These are phyloP conservation scores for Candida golubevii DNA, from an alignment of 805 yeast genomes.

Conservation along the genomic window DNA sequence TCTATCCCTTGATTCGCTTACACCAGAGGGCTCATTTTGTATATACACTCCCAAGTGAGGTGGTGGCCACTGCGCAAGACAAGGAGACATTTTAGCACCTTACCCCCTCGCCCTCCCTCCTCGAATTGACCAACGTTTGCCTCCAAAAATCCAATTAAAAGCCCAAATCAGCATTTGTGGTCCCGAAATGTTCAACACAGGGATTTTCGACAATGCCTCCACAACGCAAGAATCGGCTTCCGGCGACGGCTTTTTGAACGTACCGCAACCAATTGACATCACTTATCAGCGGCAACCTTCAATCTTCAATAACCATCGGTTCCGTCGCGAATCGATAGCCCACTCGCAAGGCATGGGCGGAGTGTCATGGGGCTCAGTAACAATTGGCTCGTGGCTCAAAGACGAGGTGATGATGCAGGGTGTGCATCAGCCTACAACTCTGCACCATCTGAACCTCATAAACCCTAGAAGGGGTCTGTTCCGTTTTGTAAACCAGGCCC, in stretches of 20 bases:
- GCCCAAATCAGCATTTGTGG: background rate
- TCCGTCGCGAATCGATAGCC: conserved; percentile 87
- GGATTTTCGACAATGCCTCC: conserved; percentile 34
- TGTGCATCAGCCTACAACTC: conserved; percentile 13
- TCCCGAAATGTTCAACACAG: conserved; percentile 37
- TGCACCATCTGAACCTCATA: conserved; percentile 22
- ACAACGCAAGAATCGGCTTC: conserved; percentile 19
- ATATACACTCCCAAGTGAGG: conserved; percentile 1
- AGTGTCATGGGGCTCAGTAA: conserved; percentile 92
- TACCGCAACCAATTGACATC: conserved; percentile 43
- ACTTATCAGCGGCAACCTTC: conserved; percentile 40
- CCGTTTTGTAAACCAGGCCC: conserved; percentile 18
- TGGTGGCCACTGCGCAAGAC: conserved; percentile 8
- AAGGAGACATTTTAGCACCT: background rate
- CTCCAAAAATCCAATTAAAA: background rate
- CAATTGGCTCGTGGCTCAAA: conserved; percentile 92
- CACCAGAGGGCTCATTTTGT: conserved; percentile 5
- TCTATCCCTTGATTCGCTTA: conserved; percentile 11
- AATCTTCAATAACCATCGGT: conserved; percentile 37
- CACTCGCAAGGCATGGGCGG: conserved; percentile 99
- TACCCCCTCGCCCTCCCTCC: background rate
- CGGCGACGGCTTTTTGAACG: conserved; percentile 21
- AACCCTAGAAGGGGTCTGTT: conserved; percentile 38
- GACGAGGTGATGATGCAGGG: conserved; percentile 77
- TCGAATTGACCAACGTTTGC: conserved; percentile 1